Conservation (phyloP, 768 basidiomycete genomes). For the Lentinula aciculospora region DNA sequence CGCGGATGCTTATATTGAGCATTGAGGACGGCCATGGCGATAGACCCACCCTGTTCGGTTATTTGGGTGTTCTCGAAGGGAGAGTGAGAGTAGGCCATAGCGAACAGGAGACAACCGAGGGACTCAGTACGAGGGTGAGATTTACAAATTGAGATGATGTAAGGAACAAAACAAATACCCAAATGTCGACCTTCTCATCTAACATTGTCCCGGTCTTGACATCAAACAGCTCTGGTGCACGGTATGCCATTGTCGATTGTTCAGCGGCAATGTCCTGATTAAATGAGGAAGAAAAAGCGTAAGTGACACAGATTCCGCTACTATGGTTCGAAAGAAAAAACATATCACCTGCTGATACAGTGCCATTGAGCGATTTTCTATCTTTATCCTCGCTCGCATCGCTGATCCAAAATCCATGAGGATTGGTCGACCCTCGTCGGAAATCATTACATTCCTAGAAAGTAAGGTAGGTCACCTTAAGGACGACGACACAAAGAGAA, state of each 20-base stretch:
- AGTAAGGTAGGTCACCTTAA: neutral
- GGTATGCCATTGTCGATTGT: slow-evolving; percentile 97
- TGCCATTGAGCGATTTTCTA: slow-evolving; percentile 83
- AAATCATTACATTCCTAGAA: slow-evolving; percentile 91
- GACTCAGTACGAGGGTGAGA: slow-evolving; percentile 47
- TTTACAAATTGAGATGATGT: slow-evolving; percentile 15
- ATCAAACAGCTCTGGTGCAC: slow-evolving; percentile 96
- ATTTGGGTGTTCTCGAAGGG: slow-evolving; percentile 93
- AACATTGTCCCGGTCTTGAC: slow-evolving; percentile 85
- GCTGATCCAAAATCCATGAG: slow-evolving; percentile 99
- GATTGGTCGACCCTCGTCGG: slow-evolving; percentile 88
- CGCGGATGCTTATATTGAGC: slow-evolving; percentile 88
- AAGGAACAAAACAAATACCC: slow-evolving; percentile 65
- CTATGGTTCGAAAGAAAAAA: no score
- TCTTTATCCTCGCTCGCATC: slow-evolving; percentile 75
- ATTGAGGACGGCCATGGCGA: slow-evolving; percentile 95
- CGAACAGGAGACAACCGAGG: slow-evolving; percentile 91
- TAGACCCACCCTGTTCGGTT: slow-evolving; percentile 91
- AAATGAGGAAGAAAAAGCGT: neutral
- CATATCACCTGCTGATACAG: slow-evolving; percentile 72
- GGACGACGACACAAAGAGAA: neutral
- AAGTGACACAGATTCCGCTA: no score
- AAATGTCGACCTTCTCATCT: slow-evolving; percentile 95
- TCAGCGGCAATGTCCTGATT: slow-evolving; percentile 88
- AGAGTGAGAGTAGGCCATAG: slow-evolving; percentile 91